Percentiles rank a stretch among this genome's conserved stretches.
These are phyloP conservation scores for Microstegium vimineum DNA, from an alignment of 176 grass and related monocot species.

Conservation along the genomic window DNA sequence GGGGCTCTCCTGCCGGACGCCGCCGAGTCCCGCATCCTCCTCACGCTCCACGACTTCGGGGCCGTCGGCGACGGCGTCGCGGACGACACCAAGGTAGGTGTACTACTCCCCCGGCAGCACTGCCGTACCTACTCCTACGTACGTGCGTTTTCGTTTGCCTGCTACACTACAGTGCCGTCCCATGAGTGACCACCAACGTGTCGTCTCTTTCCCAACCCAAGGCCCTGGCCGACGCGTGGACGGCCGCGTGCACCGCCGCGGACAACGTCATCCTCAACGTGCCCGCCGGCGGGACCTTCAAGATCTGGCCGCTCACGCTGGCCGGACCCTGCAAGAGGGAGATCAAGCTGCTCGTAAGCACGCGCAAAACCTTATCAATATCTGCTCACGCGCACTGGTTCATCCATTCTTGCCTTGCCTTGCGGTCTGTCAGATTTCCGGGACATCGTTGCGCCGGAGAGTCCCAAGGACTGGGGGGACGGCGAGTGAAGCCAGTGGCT, in stretches of 20 bases:
- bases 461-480: conserved; percentile 35
- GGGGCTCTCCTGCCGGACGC: not conserved
- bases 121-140: too few relatives aligned
- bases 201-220: not conserved
- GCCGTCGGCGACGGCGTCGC: conserved; percentile 56
- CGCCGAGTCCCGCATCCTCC: conserved; percentile 23
- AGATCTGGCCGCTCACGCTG: conserved; percentile 48
- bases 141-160: too few relatives aligned
- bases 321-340: conserved; percentile 47
- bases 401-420: not conserved
- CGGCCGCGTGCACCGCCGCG: conserved; percentile 36
- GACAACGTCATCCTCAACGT: conserved; percentile 34
- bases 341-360: conserved; percentile 44
- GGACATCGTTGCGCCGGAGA: conserved; percentile 53
- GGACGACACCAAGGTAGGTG: conserved; percentile 52
- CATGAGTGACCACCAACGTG: not conserved
- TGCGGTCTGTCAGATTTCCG: conserved; percentile 23
- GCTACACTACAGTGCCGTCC: too few relatives aligned
- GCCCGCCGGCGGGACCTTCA: conserved; percentile 50
- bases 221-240: conserved; percentile 60
- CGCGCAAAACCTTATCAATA: not conserved
- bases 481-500: conserved; percentile 31
- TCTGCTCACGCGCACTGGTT: not conserved
- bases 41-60: conserved; percentile 64
- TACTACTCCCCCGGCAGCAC: not conserved